Base-by-base conservation (phyloP, 768 basidiomycete species). In the Chiua virens region DNA sequence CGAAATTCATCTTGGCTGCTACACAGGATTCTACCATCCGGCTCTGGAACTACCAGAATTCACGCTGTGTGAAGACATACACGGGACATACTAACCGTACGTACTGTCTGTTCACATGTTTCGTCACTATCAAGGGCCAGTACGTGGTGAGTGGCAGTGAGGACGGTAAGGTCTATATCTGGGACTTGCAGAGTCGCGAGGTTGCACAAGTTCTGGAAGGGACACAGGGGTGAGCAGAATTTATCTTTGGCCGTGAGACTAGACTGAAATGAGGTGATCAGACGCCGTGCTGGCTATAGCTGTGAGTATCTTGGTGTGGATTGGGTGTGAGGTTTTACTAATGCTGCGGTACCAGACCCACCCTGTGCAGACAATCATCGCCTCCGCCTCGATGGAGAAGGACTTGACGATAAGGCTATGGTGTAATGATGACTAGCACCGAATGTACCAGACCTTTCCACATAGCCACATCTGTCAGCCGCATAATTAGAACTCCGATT, bases 1-100 rank as follows among this genome's bases (percentile, higher is more conserved):
- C 92, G 2, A 83, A 80, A 61, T 95, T 88, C 69, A 81, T 98
- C 22, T 79, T 99, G 37, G 89, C 87, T 5, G 86, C 92, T 1
- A 97, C 97, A 3, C 89, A 98, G 65, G 95, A 98, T 66, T 96
- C 92, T 7, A 93, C 91, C 0, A 85, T 98, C 52, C 84, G 96
- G 2, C 73, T 99, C 15, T 98, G 97, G 94, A 90, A 96, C 67
- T 93, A 88, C 64, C 91, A 93, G 53, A 87, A 83, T 8, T 90
- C 92, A 5, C 86, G 87, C 52, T 92, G 92, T 58, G 85, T 96
- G 21, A 98, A 98, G 73, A 96, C 94, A 3, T 94, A 94, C 63
- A 83, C 78, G 0, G 92, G 94, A 0, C 94, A 96, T 64, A 75
- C 76, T 5, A 96, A 94, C 68, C 82, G 89, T 42, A 91, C 89